phyloP scores from a whole-genome alignment of 495 filamentous ascomycete genomes.

The Penicillium bialowiezense region DNA sequence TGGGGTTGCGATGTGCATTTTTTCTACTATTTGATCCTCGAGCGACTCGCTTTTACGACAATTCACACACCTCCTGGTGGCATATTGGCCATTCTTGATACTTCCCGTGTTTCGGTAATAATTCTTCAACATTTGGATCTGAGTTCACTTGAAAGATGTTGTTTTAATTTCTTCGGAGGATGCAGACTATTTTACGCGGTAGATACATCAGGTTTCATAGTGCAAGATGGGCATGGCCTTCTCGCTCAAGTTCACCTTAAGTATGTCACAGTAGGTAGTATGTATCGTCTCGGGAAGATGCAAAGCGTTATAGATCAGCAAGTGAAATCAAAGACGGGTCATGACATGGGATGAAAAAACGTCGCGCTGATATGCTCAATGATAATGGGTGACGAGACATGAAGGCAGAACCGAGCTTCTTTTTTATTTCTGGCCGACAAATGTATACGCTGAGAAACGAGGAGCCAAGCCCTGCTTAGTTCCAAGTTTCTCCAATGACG shows the following conservation, averaged over 20 bases:
- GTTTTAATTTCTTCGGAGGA: background rate
- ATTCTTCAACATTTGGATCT: no score
- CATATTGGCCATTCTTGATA: background rate
- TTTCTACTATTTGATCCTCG: slow-evolving; percentile 5
- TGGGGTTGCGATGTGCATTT: slow-evolving; percentile 11
- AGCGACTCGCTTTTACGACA: slow-evolving; percentile 16
- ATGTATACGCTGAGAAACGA: slow-evolving; percentile 16
- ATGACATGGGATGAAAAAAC: slow-evolving; percentile 32
- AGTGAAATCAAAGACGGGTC: slow-evolving; percentile 29
- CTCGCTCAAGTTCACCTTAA: background rate
- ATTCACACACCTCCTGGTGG: background rate
- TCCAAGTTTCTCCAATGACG: slow-evolving; percentile 6
- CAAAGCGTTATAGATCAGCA: slow-evolving; percentile 25
- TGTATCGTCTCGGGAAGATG: slow-evolving; percentile 24
- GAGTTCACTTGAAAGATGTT: no score
- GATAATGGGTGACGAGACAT: slow-evolving; percentile 24
- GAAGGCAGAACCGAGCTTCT: slow-evolving; percentile 15
- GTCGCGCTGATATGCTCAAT: slow-evolving; percentile 45
- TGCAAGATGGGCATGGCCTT: slow-evolving; percentile 12
- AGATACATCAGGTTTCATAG: slow-evolving; percentile 17
- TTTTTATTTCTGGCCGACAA: slow-evolving; percentile 3
- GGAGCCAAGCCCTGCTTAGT: slow-evolving; percentile 41
- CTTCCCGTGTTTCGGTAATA: background rate
- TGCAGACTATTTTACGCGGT: background rate
- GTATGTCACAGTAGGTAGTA: slow-evolving; percentile 9